phyloP scores from a whole-genome alignment of 176 grass and related monocot species.

The Neostapfia colusana region DNA sequence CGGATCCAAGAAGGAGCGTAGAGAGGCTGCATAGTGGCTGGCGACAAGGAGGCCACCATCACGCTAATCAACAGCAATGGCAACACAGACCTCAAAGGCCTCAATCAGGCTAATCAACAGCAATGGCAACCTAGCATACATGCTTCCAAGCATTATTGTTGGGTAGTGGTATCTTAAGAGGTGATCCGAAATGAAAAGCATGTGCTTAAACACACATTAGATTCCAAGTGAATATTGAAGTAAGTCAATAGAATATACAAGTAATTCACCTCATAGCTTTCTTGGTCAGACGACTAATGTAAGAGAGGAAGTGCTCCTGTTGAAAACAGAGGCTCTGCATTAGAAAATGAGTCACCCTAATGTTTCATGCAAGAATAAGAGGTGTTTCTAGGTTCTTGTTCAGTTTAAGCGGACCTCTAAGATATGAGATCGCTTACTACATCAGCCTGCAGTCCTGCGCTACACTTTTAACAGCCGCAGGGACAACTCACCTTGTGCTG shows the following conservation, averaged over 20 bases:
- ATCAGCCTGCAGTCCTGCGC: slow-evolving; percentile 7
- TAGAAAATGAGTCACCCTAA: not conserved
- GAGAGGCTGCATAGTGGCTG: no score
- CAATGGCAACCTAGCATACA: no score
- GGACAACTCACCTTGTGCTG: slow-evolving; percentile 6
- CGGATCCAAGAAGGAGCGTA: no score
- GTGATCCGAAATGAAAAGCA: slow-evolving; percentile 23
- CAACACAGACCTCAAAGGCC: no score
- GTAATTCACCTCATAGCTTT: slow-evolving; percentile 27
- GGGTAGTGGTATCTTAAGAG: slow-evolving; percentile 20
- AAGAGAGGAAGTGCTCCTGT: slow-evolving; percentile 4
- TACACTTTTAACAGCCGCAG: not conserved
- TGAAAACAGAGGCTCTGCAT: slow-evolving; percentile 17
- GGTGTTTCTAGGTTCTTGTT: not conserved
- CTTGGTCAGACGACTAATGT: slow-evolving; percentile 9
- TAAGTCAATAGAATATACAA: not conserved
- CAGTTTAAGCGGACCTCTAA: slow-evolving; percentile 21
- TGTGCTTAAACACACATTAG: not conserved
- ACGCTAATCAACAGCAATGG: no score
- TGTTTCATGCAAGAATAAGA: not conserved
- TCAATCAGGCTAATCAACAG: no score
- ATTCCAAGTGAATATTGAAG: not conserved
- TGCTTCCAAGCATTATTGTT: not conserved
- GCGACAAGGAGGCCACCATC: no score
- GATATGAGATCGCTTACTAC: slow-evolving; percentile 4